Percentiles rank a stretch among this genome's conserved stretches.
phyloP scores from a whole-genome alignment of 176 grass and related monocot genomes.

The Dendrocalamus sinicus region DNA sequence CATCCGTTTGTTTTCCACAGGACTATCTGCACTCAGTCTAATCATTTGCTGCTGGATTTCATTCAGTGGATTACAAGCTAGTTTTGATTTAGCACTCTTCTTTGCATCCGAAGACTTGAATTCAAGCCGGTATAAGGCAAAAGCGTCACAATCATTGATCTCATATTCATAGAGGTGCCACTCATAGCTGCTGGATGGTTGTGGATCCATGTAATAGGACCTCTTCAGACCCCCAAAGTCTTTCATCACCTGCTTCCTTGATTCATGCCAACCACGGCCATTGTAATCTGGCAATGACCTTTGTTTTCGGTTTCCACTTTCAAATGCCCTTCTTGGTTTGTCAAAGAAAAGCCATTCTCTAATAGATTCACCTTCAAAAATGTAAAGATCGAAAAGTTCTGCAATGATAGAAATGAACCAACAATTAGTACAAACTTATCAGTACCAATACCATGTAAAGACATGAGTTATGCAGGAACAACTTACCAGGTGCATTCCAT shows the following conservation, averaged over 20 bases:
- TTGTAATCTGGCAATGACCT: conserved; percentile 85
- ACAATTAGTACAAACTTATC: conserved; percentile 38
- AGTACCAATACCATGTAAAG: neutral
- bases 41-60: conserved; percentile 79
- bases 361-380: conserved; percentile 90
- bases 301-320: conserved; percentile 89
- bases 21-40: conserved; percentile 64
- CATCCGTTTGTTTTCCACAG: conserved; percentile 56
- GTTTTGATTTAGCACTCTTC: conserved; percentile 74
- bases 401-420: conserved; percentile 45
- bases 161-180: conserved; percentile 97
- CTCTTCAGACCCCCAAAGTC: conserved; percentile 87
- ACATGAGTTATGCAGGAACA: conserved; percentile 21
- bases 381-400: conserved; percentile 92
- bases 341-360: conserved; percentile 98
- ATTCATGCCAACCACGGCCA: conserved; percentile 92
- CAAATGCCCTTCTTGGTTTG: conserved; percentile 89
- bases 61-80: conserved; percentile 50
- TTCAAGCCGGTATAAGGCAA: conserved; percentile 81
- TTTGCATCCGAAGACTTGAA: conserved; percentile 84
- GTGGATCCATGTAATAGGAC: conserved; percentile 98
- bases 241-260: conserved; percentile 93
- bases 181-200: conserved; percentile 73
- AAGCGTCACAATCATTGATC: conserved; percentile 80
- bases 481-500: conserved; percentile 89